A percentile compares a stretch with the other conserved stretches of the same genome.
phyloP scores from a whole-genome alignment of 192 early-diverging fungal genomes.

The Dissophora globulifera region DNA sequence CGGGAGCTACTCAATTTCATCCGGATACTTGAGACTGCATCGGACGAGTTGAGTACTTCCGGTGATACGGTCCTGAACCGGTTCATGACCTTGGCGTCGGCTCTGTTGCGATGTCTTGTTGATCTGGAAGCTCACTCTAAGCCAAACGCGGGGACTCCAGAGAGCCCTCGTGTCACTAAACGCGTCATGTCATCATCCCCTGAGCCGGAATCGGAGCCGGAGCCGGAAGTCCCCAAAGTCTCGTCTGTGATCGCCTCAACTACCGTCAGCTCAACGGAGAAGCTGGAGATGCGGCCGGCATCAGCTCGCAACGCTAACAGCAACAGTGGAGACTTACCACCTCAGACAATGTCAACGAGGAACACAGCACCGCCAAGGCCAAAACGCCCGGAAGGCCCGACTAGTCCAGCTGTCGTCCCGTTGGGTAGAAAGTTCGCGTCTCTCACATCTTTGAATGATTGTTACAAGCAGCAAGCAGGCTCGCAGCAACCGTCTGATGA shows the following conservation, averaged over 20 bases:
- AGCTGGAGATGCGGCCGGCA: no score
- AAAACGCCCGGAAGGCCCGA: background rate
- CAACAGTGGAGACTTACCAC: background rate
- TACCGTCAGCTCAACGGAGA: no score
- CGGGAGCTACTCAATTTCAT: constrained; percentile 24
- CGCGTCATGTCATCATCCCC: no score
- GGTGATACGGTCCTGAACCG: constrained; percentile 10
- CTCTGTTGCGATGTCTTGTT: constrained; percentile 15
- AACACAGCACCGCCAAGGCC: background rate
- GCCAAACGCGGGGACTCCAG: constrained; percentile 2
- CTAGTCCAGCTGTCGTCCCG: background rate
- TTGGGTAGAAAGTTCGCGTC: constrained; percentile 27
- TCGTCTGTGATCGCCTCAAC: no score
- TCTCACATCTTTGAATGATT: constrained; percentile 13
- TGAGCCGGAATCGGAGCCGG: no score
- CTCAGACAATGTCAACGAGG: constrained; percentile 1
- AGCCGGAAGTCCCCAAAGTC: background rate
- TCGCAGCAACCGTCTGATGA: background rate
- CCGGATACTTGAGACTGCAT: constrained; percentile 12
- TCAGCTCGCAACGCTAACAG: no score
- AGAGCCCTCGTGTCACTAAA: background rate
- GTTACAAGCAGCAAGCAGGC: constrained; percentile 4
- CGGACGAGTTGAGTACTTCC: background rate
- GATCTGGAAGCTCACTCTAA: constrained; percentile 34
- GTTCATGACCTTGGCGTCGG: constrained; percentile 22